Evolutionary conservation across 2,329 filamentous ascomycete species (phyloP), one percentile per base, ranked within the genome.

Genomic region (Trichoderma hamatum): DNA sequence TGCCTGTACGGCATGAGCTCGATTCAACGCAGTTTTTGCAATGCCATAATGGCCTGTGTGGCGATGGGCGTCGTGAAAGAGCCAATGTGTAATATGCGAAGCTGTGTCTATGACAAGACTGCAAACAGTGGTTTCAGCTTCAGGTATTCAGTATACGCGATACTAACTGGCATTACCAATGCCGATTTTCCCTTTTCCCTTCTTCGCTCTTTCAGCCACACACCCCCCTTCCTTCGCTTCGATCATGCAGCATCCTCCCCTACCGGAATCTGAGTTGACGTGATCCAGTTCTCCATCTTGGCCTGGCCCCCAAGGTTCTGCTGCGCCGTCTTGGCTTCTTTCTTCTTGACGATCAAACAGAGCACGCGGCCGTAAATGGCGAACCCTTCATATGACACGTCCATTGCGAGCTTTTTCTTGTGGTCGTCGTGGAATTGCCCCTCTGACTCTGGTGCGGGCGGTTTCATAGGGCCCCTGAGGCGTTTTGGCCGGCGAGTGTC

Each of bases 301-400:
- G 88, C 89, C 77, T 92, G 90, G 52, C 88, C 88, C 58, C 81
- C 82, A 13, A 82, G 80, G 67, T 72, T 75, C 68, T 76, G 76
- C 68, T 75, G 79, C 39, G 39, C 39, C 58, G 79, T 78, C 72
- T 81, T 85, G 73, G 80, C 85, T 72, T 89, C 90, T 71, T 91
- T 89, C 77, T 91, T 92, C 79, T 89, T 90, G 75, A 99, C 90
- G 10, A 99, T 91, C 69, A 99, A 85, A 79, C 94, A 98, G 30
- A 99, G 84, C 58, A 97, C 93, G 73, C 93, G 91, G 13, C 96
- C 94, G 81, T 97, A 97, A 76, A 99, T 97, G 74, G 91, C 92
- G 81, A 98, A 98, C 10, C 96, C 95, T 75, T 98, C 94, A 80
- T 98, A 99, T 16, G 89, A 90, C 30, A 95, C 96, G 71, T 91